phyloP scores from a whole-genome alignment of 805 yeast species.

The Wickerhamiella allomyrinae region DNA sequence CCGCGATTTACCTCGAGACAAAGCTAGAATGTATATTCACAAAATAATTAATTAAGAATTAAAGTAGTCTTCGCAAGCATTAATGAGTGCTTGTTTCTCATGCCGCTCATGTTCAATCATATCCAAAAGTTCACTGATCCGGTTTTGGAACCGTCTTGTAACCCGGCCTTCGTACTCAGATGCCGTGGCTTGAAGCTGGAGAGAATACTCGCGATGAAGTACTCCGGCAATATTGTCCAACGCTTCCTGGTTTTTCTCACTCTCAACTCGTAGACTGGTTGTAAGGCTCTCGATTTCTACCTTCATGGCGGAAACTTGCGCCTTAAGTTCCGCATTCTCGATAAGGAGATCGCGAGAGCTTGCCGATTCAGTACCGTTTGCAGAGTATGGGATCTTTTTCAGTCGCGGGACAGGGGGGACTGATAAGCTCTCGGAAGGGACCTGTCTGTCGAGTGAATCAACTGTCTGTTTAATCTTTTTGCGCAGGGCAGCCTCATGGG shows the following conservation, averaged over 20 bases:
- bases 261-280: background rate
- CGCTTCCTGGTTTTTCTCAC: background rate
- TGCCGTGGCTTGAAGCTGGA: background rate
- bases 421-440: no score
- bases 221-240: background rate
- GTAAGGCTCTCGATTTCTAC: background rate
- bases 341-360: no score
- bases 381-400: no score
- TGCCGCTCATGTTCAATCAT: background rate
- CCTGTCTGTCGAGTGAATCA: no score
- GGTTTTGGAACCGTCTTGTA: background rate
- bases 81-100: background rate
- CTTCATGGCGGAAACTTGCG: background rate
- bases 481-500: no score
- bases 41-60: no score
- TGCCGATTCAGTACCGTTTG: no score
- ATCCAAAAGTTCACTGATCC: background rate
- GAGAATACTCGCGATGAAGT: background rate
- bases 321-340: background rate
- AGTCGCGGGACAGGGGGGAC: no score
- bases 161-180: background rate
- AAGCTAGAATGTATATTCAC: no score
- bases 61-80: background rate
- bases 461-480: no score
- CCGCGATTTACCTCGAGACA: no score